Evolutionary conservation across 768 basidiomycete genomes (phyloP), one percentile per base, ranked within the genome.

Genomic region (Amanita phalloides): DNA sequence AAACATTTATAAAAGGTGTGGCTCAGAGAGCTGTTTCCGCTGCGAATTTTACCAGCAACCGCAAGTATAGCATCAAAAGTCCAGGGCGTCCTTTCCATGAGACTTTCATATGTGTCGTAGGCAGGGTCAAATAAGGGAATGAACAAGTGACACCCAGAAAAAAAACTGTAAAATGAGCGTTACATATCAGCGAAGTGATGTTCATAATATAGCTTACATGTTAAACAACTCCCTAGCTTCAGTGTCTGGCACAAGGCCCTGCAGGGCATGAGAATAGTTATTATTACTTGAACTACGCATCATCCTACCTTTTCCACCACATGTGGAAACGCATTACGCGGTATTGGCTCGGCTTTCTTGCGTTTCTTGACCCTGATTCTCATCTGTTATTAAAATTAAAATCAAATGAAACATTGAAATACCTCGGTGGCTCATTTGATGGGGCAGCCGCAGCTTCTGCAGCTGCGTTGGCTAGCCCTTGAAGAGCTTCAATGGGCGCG

Each of bases 131-230:
- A 96, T 55, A 96, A 75, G 44, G 94, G 93, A 58, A 96, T 91
- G 74, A 96, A 97, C 64, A 93, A 78, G 71, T 96, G 89, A 69
- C 92, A 96, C 45, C 93, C 93, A 53, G 88, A 84, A 72, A 95
- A 95, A 75, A 95, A 97, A 62, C 90, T 92, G 33, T 33, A 72
- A 55, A 62, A 62, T 58, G 63, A 67, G 64, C 58, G 63, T 64
- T 64, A 65, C 65, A 68, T n/a, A 17, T 17, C 17, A 23, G 36
- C 61, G 61, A 60, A 56, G 60, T 58, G 61, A 47, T 61, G 61
- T 58, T 20, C 57, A 62, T 59, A 60, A 57, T 62, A 58, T 58
- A 57, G 60, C 59, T 78, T 68, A 91, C 86, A 94, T 91, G 71
- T 91, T 86, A 72, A 86, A 93, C 50, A 96, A 76, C 65, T 92